Percentiles rank a stretch among this genome's conserved stretches.
Conservation (phyloP, 2,329 filamentous ascomycete genomes). For the Furcasterigmium furcatum region DNA sequence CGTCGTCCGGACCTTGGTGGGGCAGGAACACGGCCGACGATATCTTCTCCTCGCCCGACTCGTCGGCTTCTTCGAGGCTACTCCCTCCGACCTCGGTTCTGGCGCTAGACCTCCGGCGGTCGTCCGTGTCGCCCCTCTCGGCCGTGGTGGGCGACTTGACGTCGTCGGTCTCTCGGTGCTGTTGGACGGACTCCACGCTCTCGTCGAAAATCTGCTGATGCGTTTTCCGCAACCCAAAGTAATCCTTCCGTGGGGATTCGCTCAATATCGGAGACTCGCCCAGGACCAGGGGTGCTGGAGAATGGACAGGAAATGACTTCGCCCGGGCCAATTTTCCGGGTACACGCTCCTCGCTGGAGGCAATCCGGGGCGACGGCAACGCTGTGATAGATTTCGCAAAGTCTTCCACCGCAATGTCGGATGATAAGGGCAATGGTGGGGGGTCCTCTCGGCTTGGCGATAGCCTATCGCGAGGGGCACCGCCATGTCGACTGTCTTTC, state of each 20-base stretch:
- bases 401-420: conserved; percentile 12
- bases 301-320: conserved; percentile 10
- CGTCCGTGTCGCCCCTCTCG: conserved; percentile 17
- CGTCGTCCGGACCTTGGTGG: conserved; percentile 56
- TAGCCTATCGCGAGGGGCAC: conserved; percentile 35
- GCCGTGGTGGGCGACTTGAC: conserved; percentile 16
- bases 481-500: conserved; percentile 37
- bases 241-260: conserved; percentile 12
- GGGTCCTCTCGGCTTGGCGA: conserved; percentile 30
- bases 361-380: conserved; percentile 14
- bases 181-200: conserved; percentile 9
- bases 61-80: conserved; percentile 46
- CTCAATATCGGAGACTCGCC: neutral
- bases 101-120: conserved; percentile 32
- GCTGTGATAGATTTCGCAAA: conserved; percentile 8
- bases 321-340: conserved; percentile 7
- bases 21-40: conserved; percentile 83
- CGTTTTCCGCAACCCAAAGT: conserved; percentile 12
- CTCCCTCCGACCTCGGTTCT: conserved; percentile 31
- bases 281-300: conserved; percentile 9
- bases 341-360: conserved; percentile 14
- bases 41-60: conserved; percentile 79
- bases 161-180: conserved; percentile 11
- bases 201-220: conserved; percentile 14
- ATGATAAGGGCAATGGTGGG: conserved; percentile 4